phyloP scores from a whole-genome alignment of 805 yeast genomes.

The Jamesozyma lodderae region DNA sequence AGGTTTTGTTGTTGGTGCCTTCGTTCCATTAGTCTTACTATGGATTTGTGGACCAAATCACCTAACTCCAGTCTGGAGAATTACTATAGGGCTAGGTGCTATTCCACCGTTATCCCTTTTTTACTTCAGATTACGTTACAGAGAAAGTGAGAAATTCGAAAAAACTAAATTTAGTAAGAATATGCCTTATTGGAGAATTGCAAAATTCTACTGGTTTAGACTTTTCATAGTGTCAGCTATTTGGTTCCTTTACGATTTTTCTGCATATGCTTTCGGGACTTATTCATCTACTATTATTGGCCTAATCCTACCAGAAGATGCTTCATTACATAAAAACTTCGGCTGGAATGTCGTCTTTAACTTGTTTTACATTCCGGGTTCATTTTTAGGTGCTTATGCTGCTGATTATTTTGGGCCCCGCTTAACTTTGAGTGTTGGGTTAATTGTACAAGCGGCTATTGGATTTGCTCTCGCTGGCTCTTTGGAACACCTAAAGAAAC shows the following conservation, averaged over 20 bases:
- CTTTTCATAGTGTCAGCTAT: conserved; percentile 58
- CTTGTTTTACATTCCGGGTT: conserved; percentile 83
- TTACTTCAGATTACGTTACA: conserved; percentile 64
- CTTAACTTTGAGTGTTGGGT: conserved; percentile 62
- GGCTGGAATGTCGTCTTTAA: conserved; percentile 92
- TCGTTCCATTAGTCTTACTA: conserved; percentile 76
- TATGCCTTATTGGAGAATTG: conserved; percentile 54
- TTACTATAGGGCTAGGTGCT: conserved; percentile 83
- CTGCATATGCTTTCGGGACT: conserved; percentile 78
- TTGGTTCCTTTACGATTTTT: conserved; percentile 90
- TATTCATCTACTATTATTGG: conserved; percentile 66
- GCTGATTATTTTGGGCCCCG: conserved; percentile 91
- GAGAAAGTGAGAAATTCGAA: conserved; percentile 62
- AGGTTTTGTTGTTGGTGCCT: conserved; percentile 76
- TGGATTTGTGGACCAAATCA: conserved; percentile 71
- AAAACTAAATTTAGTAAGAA: conserved; percentile 61
- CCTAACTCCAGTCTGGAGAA: conserved; percentile 82
- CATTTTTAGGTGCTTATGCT: conserved; percentile 73
- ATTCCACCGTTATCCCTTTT: conserved; percentile 75
- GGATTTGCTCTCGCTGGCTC: conserved; percentile 80
- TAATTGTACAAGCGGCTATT: conserved; percentile 59
- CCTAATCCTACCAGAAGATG: conserved; percentile 46
- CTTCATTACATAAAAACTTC: conserved; percentile 60
- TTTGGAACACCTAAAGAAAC: conserved; percentile 44
- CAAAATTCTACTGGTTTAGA: conserved; percentile 82